Evolutionary conservation across 768 basidiomycete species (phyloP), one percentile per base, ranked within the genome.

Genomic region (Mycena latifolia): DNA sequence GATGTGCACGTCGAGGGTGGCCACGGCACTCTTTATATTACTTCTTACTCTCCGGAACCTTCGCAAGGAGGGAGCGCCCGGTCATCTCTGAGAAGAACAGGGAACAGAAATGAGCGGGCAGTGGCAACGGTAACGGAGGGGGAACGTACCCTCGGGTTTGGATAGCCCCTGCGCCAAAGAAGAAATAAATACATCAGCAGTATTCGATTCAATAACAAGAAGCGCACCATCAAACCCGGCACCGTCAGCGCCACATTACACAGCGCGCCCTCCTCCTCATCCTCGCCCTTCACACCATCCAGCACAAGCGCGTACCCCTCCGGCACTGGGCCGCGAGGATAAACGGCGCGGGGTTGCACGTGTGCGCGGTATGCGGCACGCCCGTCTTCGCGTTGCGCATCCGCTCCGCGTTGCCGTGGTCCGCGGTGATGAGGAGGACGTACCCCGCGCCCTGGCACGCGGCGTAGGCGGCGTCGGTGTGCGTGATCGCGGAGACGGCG

Each of bases 341-440:
- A 82, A 97, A 94, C 17, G 95, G 95, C 11, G 97, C 95, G 1
- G 88, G 85, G 79, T 95, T 96, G 62, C 92, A 94, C 41, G 92
- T 94, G 74, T 95, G 93, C n/a, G 93, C 92, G 12, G 95, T 98
- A 77, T 96, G 94, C 18, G 96, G 95, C 46, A 87, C 90, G 39
- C 92, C 93, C 0, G 94, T 96, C 69, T 89, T 86, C 3, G 84
- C 83, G 77, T 96, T 92, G 66, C 89, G 80, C 95, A 96, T 96
- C 81, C 96, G 93, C 78, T 97, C 95, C 45, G 95, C 96, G 75
- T 98, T 98, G 5, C 96, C 96, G 77, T 98, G 96, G 77, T 98
- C 96, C 15, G 96, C 91, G 2, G 96, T 97, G 76, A 98, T 83
- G 68, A 94, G 81, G 31, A 98, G 84, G 43, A 96, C 86, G 77